Percentiles rank a stretch among this genome's conserved stretches.
phyloP scores from a whole-genome alignment of 2,329 filamentous ascomycete species.

The Didymella lethalis region DNA sequence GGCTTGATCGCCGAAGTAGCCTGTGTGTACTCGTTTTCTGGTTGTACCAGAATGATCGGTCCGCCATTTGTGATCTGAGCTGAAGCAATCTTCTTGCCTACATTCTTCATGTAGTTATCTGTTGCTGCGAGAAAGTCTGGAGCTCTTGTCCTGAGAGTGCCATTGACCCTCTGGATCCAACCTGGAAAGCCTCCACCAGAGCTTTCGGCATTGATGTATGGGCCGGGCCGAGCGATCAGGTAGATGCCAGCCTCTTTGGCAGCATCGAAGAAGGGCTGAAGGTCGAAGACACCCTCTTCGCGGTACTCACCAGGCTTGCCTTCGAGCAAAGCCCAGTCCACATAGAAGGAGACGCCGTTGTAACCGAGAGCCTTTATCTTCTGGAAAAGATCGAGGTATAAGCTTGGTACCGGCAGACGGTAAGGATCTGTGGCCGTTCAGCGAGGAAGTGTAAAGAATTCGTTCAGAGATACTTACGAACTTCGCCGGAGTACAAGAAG shows the following conservation, averaged over 20 bases:
- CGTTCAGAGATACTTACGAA: slow-evolving; percentile 44
- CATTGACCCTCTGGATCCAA: slow-evolving; percentile 76
- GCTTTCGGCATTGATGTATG: slow-evolving; percentile 81
- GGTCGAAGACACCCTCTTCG: slow-evolving; percentile 74
- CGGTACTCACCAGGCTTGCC: slow-evolving; percentile 74
- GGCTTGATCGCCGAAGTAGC: slow-evolving; percentile 56
- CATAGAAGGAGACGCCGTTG: slow-evolving; percentile 80
- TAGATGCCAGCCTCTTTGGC: slow-evolving; percentile 78
- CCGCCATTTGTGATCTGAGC: slow-evolving; percentile 85
- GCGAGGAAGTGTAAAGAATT: background rate
- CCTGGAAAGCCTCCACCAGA: slow-evolving; percentile 82
- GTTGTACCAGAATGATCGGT: slow-evolving; percentile 79
- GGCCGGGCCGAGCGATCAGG: slow-evolving; percentile 72
- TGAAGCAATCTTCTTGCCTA: slow-evolving; percentile 72
- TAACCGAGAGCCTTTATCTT: slow-evolving; percentile 85
- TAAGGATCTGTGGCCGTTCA: slow-evolving; percentile 3
- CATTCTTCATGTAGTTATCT: slow-evolving; percentile 68
- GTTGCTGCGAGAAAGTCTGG: slow-evolving; percentile 71
- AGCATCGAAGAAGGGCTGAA: slow-evolving; percentile 79
- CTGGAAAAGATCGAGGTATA: slow-evolving; percentile 78
- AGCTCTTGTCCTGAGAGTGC: slow-evolving; percentile 68
- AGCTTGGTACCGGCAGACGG: slow-evolving; percentile 64
- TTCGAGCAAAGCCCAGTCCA: slow-evolving; percentile 80
- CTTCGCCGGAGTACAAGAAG: slow-evolving; percentile 76
- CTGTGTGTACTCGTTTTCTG: slow-evolving; percentile 80